A percentile compares a stretch with the other conserved stretches of the same genome.
These are phyloP conservation scores for Talaromyces verruculosus DNA, from an alignment of 2,329 filamentous ascomycete species.

Conservation along the genomic window DNA sequence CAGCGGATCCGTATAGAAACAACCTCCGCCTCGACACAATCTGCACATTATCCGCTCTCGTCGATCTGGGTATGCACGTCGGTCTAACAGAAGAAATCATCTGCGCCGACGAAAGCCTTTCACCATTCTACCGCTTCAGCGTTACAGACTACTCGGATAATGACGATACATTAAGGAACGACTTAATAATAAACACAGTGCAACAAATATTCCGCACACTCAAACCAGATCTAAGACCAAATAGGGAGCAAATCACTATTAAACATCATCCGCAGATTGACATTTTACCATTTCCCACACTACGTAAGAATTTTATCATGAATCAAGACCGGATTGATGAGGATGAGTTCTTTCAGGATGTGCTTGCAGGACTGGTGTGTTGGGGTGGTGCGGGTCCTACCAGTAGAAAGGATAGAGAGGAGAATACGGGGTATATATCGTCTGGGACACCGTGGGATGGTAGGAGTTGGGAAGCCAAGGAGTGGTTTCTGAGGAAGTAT, in stretches of 20 bases:
- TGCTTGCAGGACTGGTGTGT: neutral
- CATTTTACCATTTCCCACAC: neutral
- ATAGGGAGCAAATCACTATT: neutral
- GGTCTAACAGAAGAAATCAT: neutral
- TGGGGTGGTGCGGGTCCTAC: neutral
- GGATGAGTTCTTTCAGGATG: neutral
- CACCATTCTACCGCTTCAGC: neutral
- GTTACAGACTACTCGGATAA: neutral
- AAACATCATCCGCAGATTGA: neutral
- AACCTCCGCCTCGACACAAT: neutral
- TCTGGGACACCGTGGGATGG: neutral
- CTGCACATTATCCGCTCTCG: neutral
- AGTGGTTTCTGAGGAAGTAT: neutral
- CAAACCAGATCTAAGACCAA: neutral
- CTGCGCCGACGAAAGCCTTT: neutral
- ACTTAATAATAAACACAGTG: neutral
- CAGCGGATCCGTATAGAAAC: neutral
- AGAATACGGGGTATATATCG: neutral
- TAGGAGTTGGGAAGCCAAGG: neutral
- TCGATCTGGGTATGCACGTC: neutral
- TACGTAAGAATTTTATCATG: neutral
- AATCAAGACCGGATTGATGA: neutral
- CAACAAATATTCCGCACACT: neutral
- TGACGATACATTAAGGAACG: neutral
- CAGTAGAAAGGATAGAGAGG: neutral